Base-by-base conservation (phyloP, 106 monocot species). In the Triglochin maritima region DNA sequence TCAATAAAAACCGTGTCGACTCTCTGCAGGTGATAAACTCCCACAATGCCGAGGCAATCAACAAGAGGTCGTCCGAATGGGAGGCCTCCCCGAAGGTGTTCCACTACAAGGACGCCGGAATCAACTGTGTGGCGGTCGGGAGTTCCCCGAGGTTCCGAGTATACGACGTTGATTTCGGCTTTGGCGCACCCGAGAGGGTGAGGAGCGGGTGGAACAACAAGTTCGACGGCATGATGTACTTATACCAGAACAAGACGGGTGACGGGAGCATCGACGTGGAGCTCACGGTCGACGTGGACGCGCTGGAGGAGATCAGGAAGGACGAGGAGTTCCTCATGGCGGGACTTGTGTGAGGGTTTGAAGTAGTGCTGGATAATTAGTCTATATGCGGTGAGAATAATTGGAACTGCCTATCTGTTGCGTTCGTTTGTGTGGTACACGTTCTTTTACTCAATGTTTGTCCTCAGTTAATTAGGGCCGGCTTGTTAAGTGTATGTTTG, bases 171-270 rank as follows among this genome's bases (percentile, higher is more conserved):
- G 96, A 96, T 51, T 96, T 96, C 66, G 96, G 96, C 60, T 91
- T 91, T 65, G 96, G 91, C 4, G 50, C 69, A 63, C 96, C 96
- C 57, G 88, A 85, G 78, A 69, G 88, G 60, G 96, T 91, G 43
- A 68, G 91, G 75, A 96, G 96, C 71, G 91, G 88, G 56, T 69
- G 71, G 9, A 96, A 96, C 68, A 96, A 96, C 69, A 91, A 91
- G 91, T 96, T 96, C 65, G 96, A 96, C 44, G 96, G 96, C 4
- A 91, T 96, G 91, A 80, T 88, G 69, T 96, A 80, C 58, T 45
- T 96, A 51, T 96, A 96, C 78, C 81, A 83, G 14, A 90, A 82
- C 29, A 85, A 83, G 69, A 85, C 80, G 1, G 88, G 86, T 0
- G 87, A 74, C 4, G 42, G 77, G 57, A 79, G 90, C 66, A 82